Base-by-base conservation (phyloP, 2,329 filamentous ascomycete genomes). In the Phyllosticta citribraziliensis region DNA sequence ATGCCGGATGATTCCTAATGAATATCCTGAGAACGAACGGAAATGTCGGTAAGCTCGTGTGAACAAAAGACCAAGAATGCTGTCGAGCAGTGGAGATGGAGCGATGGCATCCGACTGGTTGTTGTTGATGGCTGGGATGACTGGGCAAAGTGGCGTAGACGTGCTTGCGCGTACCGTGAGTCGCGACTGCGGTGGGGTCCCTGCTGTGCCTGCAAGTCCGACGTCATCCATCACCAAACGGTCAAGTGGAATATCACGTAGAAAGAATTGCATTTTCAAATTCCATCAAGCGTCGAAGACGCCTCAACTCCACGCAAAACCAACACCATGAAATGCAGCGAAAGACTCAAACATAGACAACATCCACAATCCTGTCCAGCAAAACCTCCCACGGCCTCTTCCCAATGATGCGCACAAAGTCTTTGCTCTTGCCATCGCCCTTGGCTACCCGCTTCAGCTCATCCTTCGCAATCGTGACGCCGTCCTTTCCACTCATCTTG, bases 401-500 rank as follows among this genome's bases (percentile, higher is more conserved):
- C 8, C 40, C 40, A 14, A 33, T 12, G 24, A 60, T 22, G 5
- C 58, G 40, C 11, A 60, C 58, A 52, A 60, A 52, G n/a, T 60
- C 58, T 47, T 24, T 22, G 3, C 24, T 52, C 25, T 27, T 53
- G 27, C 12, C 24, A 8, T 20, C 17, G 2, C 20, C 22, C 12
- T 11, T 11, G 5, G 9, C 51, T 6, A 40, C 40, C 27, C 30
- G 27, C 20, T 24, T 55, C 55, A 61, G 25, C 54, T 57, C 58
- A n/a, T 30, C 58, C 19, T 60, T 53, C 24, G 27, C 22, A 22
- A 61, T 51, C 50, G 30, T 27, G 30, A 40, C 19, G 24, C 55
- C 55, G 22, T 35, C 55, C 9, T 52, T 22, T 12, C 35, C 71
- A 68, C 58, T 14, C 60, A 22, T 40, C 47, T 59, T 66, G 35